Evolutionary conservation across 139 green algal species (phyloP), one percentile per base, ranked within the genome.

Genomic region (Monoraphidium neglectum): DNA sequence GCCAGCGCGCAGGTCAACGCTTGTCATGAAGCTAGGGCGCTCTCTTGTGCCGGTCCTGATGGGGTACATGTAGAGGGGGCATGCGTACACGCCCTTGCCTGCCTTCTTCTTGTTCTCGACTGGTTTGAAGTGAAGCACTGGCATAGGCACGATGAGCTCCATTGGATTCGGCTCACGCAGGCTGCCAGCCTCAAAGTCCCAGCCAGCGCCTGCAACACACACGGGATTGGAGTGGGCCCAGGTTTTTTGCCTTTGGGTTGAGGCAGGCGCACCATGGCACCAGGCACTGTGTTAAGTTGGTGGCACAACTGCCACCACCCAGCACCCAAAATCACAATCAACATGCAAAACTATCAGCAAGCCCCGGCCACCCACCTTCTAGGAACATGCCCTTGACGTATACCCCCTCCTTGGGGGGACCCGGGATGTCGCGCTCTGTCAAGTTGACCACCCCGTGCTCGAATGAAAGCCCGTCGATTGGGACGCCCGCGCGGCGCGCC

Each of bases 121-220:
- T 2, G 93, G 93, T 85, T 90, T 91, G 88, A 96, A 96, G 46
- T 91, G 83, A 33, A 97, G 74, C 77, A 97, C 92, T 36, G 93
- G 93, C 92, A 96, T 96, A 32, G 83, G 82, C 62, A 96, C 91
- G 64, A 94, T 92, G n/a, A 97, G 87, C 88, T 96, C 90, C 91
- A 96, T 95, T 36, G 91, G 91, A 77, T 95, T 77, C 15, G 93
- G 92, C 88, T 97, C 93, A 64, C 78, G 87, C 79, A 97, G 81
- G 83, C 87, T 93, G 35, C 85, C 86, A 65, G 90, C 88, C 57
- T 95, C 90, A 66, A 86, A 88, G 82, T 97, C 91, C 92, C 92
- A 97, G 23, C 92, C 92, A 13, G 85, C 91, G 33, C 89, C 89
- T 80, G 57, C 13, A 72, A 49, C 24, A 65, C n/a, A 69, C 46